phyloP scores from a whole-genome alignment of 768 basidiomycete genomes.

The Polyporus arcularius region DNA sequence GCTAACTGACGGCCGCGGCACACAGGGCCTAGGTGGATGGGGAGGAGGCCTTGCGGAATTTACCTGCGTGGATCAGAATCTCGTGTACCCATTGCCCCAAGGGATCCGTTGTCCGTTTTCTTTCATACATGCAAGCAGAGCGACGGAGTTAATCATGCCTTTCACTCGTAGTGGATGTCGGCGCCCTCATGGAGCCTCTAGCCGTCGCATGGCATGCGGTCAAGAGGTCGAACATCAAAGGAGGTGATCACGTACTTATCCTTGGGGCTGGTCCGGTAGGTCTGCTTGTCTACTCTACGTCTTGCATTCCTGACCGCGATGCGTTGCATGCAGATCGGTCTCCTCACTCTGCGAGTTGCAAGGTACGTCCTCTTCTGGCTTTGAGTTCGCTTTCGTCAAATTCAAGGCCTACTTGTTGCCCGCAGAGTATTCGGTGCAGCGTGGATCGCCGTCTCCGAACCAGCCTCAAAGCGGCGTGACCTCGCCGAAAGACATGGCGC shows the following conservation, averaged over 20 bases:
- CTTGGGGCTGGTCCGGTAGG: conserved; percentile 48
- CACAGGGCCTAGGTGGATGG: conserved; percentile 39
- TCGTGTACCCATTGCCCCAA: conserved; percentile 41
- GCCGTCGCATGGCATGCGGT: conserved; percentile 49
- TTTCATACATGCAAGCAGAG: too few species aligned
- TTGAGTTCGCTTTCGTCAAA: background rate
- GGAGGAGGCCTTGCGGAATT: conserved; percentile 50
- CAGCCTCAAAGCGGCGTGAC: conserved; percentile 38
- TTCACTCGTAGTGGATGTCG: conserved; percentile 41
- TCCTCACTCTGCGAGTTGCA: conserved; percentile 19
- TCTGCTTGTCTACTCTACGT: background rate
- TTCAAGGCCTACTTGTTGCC: background rate
- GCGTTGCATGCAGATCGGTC: conserved; percentile 18
- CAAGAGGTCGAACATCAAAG: conserved; percentile 40
- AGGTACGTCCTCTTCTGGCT: conserved; percentile 5
- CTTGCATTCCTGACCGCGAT: background rate
- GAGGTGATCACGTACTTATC: conserved; percentile 42
- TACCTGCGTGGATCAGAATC: conserved; percentile 34
- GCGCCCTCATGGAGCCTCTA: conserved; percentile 49
- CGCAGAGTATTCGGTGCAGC: conserved; percentile 29
- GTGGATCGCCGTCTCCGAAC: conserved; percentile 43
- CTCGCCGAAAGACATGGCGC: conserved; percentile 42
- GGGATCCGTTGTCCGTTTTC: conserved; percentile 37
- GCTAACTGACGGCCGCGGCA: too few species aligned
- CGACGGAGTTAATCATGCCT: background rate